Conservation (phyloP, 2,329 filamentous ascomycete genomes). For the Penicillium sp. region DNA sequence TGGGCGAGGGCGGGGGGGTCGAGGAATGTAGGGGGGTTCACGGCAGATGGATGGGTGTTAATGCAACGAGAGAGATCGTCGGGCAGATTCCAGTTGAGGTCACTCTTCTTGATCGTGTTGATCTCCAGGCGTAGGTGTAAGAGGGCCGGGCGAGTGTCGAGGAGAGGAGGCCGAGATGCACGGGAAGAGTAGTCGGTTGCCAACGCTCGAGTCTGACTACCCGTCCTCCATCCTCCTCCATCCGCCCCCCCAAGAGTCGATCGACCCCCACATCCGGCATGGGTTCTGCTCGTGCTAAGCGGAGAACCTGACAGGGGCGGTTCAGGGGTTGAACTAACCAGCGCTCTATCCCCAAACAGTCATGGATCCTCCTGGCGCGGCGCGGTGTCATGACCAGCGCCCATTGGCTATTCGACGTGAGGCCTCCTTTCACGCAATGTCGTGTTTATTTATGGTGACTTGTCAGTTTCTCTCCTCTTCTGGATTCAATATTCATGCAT, state of each 20-base stretch:
- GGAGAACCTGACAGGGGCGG: constrained; percentile 25
- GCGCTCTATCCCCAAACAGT: constrained; percentile 11
- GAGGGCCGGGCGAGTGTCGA: too few species aligned
- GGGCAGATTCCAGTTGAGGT: constrained; percentile 10
- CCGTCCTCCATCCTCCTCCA: too few species aligned
- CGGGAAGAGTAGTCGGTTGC: too few species aligned
- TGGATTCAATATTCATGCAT: background rate
- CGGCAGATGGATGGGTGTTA: constrained; percentile 10
- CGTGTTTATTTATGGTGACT: constrained; percentile 1
- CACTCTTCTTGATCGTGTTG: background rate
- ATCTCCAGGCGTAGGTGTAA: too few species aligned
- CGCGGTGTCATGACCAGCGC: background rate
- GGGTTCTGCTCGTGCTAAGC: constrained; percentile 20
- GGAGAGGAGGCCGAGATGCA: background rate
- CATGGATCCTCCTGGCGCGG: constrained; percentile 8
- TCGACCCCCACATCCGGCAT: constrained; percentile 25
- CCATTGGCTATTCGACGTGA: too few species aligned
- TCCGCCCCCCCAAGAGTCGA: too few species aligned
- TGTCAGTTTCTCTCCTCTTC: background rate
- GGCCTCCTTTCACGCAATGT: too few species aligned
- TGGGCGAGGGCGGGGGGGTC: constrained; percentile 15
- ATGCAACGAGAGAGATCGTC: constrained; percentile 13
- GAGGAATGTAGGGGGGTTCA: constrained; percentile 21
- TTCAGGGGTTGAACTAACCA: constrained; percentile 25
- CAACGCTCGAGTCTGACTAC: too few species aligned